A percentile compares a stretch with the other conserved stretches of the same genome.
phyloP scores from a whole-genome alignment of 2,329 filamentous ascomycete genomes.

The Cladosporium sp. region DNA sequence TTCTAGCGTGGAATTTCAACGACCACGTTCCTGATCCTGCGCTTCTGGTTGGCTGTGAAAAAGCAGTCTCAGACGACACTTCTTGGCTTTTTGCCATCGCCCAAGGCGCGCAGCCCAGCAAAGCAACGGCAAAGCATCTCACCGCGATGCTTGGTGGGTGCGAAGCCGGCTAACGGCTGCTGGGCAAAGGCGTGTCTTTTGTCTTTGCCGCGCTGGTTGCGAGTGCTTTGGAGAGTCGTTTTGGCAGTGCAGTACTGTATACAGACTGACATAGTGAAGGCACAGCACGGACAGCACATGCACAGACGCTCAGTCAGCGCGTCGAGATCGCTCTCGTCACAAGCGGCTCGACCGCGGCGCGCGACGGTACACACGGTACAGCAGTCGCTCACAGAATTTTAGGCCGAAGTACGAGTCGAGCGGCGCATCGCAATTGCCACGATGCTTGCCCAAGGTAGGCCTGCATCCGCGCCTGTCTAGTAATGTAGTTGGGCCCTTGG shows the following conservation, averaged over 20 bases:
- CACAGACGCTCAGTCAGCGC: not conserved
- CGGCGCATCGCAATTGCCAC: conserved; percentile 1
- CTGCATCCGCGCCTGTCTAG: not conserved
- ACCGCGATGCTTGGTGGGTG: not conserved
- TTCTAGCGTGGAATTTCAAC: not conserved
- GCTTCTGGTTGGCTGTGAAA: conserved; percentile 1
- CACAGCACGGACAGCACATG: not conserved
- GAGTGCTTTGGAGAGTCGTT: not conserved
- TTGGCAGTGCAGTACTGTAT: too few relatives aligned
- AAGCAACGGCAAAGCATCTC: not conserved
- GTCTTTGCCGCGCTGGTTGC: not conserved
- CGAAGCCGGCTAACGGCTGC: not conserved
- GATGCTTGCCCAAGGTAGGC: not conserved
- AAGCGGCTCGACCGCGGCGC: conserved; percentile 14
- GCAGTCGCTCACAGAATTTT: not conserved
- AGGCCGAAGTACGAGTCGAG: not conserved
- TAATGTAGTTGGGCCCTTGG: conserved; percentile 1
- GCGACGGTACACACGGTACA: not conserved
- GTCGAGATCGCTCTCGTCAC: conserved; percentile 11
- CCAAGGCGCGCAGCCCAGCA: not conserved
- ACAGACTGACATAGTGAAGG: too few relatives aligned
- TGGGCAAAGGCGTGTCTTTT: not conserved
- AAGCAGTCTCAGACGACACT: conserved; percentile 1
- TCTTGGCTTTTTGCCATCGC: conserved; percentile 5
- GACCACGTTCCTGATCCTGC: not conserved